Conservation (phyloP, 139 green algal species). For the Asterochloris erici region DNA sequence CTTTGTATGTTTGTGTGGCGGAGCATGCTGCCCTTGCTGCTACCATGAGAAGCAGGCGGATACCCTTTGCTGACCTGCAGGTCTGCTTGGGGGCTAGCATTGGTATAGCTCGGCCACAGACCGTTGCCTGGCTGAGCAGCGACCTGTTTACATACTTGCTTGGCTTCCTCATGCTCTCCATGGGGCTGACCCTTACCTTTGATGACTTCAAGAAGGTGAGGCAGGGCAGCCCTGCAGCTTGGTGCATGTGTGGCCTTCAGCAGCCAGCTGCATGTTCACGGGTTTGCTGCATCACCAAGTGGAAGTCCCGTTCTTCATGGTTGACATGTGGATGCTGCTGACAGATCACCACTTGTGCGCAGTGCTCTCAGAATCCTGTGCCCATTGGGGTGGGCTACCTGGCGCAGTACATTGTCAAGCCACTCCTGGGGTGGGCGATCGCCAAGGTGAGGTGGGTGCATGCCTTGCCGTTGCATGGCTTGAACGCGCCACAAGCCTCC, state of each 20-base stretch:
- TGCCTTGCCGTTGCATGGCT: not conserved
- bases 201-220: constrained; percentile 70
- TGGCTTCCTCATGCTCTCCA: constrained; percentile 80
- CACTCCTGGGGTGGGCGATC: constrained; percentile 58
- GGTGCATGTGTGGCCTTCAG: not conserved
- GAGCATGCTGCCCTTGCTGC: too few species aligned
- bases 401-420: constrained; percentile 69
- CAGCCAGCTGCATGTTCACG: not conserved
- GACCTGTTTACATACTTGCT: constrained; percentile 67
- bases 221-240: not conserved
- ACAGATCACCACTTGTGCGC: constrained; percentile 6
- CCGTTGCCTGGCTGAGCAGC: constrained; percentile 60
- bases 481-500: too few species aligned
- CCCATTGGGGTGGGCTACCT: constrained; percentile 69
- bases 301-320: not conserved
- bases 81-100: constrained; percentile 42
- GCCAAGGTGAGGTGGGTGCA: constrained; percentile 27
- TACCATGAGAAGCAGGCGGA: too few species aligned
- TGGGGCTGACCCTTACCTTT: constrained; percentile 80
- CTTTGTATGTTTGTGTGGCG: too few species aligned
- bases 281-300: not conserved
- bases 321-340: not conserved
- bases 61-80: constrained; percentile 9
- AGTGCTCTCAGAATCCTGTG: constrained; percentile 56
- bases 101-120: constrained; percentile 42